These are phyloP conservation scores for Chaetomiaceae sp. DNA, from an alignment of 2,329 filamentous ascomycete genomes.

Conservation along the genomic window DNA sequence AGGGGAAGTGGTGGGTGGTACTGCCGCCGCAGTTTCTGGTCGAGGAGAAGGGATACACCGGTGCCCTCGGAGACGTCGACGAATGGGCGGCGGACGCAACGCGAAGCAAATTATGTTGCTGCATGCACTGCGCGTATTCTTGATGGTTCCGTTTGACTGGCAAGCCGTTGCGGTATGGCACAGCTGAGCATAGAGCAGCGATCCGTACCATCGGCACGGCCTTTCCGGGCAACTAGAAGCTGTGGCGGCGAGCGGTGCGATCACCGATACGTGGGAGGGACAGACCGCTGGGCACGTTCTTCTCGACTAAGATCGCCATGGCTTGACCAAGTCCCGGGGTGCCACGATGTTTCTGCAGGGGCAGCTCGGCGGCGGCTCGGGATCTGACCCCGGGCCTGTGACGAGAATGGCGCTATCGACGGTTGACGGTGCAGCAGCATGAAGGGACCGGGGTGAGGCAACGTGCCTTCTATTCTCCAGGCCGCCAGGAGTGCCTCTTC, in stretches of 20 bases:
- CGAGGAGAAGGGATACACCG: not conserved
- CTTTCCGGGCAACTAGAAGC: not conserved
- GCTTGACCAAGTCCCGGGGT: constrained; percentile 1
- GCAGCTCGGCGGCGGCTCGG: not conserved
- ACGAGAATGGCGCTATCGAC: constrained; percentile 9
- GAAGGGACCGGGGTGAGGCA: constrained; percentile 2
- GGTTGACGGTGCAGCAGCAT: constrained; percentile 12
- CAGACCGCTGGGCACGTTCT: not conserved
- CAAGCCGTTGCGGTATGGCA: not conserved
- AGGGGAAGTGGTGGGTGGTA: constrained; percentile 12
- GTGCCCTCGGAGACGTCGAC: not conserved
- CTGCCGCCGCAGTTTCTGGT: not conserved
- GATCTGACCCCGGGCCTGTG: not conserved
- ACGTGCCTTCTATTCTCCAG: constrained; percentile 13
- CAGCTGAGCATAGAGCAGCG: not conserved
- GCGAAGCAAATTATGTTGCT: not conserved
- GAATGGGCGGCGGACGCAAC: constrained; percentile 6
- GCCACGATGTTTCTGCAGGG: constrained; percentile 13
- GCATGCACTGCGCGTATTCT: constrained; percentile 5
- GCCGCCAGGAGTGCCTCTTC: not conserved
- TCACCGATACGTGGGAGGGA: not conserved
- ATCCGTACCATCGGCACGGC: constrained; percentile 1
- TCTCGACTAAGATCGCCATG: not conserved
- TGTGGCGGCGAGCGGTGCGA: not conserved
- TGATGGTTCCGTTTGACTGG: not conserved